Base-by-base conservation (phyloP, 441 rosid species). In the Viola pubescens region DNA sequence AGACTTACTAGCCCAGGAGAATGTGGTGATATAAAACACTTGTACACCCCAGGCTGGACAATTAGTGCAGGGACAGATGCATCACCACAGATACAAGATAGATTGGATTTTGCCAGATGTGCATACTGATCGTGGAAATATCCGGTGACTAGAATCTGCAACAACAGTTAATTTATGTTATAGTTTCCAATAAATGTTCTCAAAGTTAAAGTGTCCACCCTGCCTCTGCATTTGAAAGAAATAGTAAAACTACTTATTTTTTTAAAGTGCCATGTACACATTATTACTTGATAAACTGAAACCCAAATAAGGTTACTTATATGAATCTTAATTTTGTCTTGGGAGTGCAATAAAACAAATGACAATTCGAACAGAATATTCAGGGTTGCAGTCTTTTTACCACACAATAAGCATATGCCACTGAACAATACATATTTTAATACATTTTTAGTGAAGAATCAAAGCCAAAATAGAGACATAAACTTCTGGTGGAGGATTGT, bases 121-220 rank as follows among this genome's bases (percentile, higher is more conserved):
- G 61, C 77, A 73, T 63, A 78, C 67, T 79, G 86, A 46, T 82
- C 82, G 50, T 62, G 82, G 73, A 94, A 88, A 75, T 79, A 73
- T 63, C 99, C 99, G 55, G 94, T 82, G 56, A 94, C 70, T 45
- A 94, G 78, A 74, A 94, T 78, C 99, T 94, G 90, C 72, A 81
- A 60, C 69, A 68, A 26, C 49, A 26, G 34, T 1, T 26, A 26
- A 26, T 26, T 26, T 26, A 26, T 2, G 34, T 26, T 26, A 1
- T 26, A 26, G 34, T 26, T 26, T 26, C 34, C 34, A 26, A 26
- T 26, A 0, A 26, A 26, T 26, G 34, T 26, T 26, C 34, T 26
- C 34, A 26, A 26, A 26, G 2, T 26, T 26, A 26, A 1, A 26
- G 34, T 26, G 34, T 26, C 34, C 2, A 26, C 34, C 34, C 34